phyloP scores from a whole-genome alignment of 768 basidiomycete genomes.

The Leccinum disarticulatum region DNA sequence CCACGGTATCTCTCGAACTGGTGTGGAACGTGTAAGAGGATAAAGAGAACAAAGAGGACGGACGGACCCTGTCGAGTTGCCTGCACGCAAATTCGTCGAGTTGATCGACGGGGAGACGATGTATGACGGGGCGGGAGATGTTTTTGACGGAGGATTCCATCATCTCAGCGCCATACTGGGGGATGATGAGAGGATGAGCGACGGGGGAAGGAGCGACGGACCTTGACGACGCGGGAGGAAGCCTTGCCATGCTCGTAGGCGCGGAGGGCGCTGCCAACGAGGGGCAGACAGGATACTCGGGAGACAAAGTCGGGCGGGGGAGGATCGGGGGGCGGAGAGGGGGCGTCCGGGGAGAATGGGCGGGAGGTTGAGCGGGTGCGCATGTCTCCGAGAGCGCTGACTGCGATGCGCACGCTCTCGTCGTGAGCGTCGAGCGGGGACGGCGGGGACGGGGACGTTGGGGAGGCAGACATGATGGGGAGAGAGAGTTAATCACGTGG shows the following conservation, averaged over 20 bases:
- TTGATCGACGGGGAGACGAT: constrained; percentile 70
- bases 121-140: constrained; percentile 79
- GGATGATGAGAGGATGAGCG: constrained; percentile 12
- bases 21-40: neutral
- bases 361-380: constrained; percentile 10
- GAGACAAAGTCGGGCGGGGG: constrained; percentile 40
- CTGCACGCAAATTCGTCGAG: constrained; percentile 88
- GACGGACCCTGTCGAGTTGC: constrained; percentile 76
- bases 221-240: constrained; percentile 83
- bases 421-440: constrained; percentile 52
- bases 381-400: constrained; percentile 74
- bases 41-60: neutral
- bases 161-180: constrained; percentile 85
- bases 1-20: constrained; percentile 51
- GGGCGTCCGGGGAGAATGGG: neutral
- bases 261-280: constrained; percentile 69
- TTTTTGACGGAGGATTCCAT: constrained; percentile 82
- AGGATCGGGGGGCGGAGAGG: constrained; percentile 8
- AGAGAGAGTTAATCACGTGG: constrained; percentile 11
- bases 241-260: constrained; percentile 85
- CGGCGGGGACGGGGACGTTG: neutral
- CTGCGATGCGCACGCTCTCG: constrained; percentile 78
- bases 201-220: constrained; percentile 29
- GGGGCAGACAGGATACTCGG: constrained; percentile 58
- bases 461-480: neutral